A percentile compares a stretch with the other conserved stretches of the same genome.
These are phyloP conservation scores for Globisporangium okanoganense DNA, from an alignment of 352 stramenopile genomes.

Conservation along the genomic window DNA sequence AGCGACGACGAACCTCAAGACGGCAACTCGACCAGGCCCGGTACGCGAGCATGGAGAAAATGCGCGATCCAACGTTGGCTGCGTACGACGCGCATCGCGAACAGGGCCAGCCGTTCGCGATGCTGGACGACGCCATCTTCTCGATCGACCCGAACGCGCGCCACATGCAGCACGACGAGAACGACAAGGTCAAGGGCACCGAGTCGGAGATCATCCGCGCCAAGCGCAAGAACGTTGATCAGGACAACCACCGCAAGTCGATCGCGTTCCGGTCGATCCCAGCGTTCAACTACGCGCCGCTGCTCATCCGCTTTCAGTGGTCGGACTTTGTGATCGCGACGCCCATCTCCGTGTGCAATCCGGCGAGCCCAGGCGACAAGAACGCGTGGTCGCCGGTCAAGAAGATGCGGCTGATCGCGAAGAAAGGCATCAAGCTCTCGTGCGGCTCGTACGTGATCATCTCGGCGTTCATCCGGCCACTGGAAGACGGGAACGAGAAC, in stretches of 20 bases:
- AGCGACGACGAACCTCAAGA: slow-evolving; percentile 24
- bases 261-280: slow-evolving; percentile 54
- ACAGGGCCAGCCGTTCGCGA: slow-evolving; percentile 36
- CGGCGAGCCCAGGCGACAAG: slow-evolving; percentile 1
- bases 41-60: slow-evolving; percentile 19
- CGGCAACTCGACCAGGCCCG: slow-evolving; percentile 27
- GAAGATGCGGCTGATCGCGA: slow-evolving; percentile 51
- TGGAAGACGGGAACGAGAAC: slow-evolving; percentile 73
- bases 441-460: slow-evolving; percentile 66
- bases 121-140: slow-evolving; percentile 54
- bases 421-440: slow-evolving; percentile 51
- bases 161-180: slow-evolving; percentile 48
- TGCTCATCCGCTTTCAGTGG: slow-evolving; percentile 70
- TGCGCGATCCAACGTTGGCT: slow-evolving; percentile 38
- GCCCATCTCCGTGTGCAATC: slow-evolving; percentile 25
- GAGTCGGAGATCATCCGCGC: slow-evolving; percentile 41
- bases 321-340: slow-evolving; percentile 67
- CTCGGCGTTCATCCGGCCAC: slow-evolving; percentile 58
- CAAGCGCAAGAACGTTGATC: slow-evolving; percentile 60
- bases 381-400: slow-evolving; percentile 33
- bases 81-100: slow-evolving; percentile 61
- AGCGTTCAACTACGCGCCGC: slow-evolving; percentile 62
- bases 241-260: slow-evolving; percentile 57
- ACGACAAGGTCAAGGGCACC: slow-evolving; percentile 22
- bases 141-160: slow-evolving; percentile 39